Conservation (phyloP, 2,329 filamentous ascomycete genomes). For the Decorospora gaudefroyi region DNA sequence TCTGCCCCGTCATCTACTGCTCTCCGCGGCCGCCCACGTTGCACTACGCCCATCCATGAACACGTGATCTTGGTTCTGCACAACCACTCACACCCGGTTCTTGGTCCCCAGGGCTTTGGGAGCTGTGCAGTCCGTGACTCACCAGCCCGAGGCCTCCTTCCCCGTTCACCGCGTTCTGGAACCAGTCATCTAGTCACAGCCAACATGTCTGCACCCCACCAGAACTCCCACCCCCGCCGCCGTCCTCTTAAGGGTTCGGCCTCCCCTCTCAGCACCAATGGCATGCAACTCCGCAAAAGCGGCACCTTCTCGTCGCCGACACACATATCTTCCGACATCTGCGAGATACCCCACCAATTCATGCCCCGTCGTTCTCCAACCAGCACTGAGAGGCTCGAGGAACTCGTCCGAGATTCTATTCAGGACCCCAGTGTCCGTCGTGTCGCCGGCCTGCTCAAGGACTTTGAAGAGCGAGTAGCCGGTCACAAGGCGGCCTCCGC, state of each 20-base stretch:
- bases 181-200: constrained; percentile 48
- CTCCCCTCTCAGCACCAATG: constrained; percentile 45
- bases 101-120: constrained; percentile 32
- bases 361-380: constrained; percentile 56
- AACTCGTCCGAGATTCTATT: constrained; percentile 54
- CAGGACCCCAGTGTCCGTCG: constrained; percentile 53
- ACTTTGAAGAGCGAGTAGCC: constrained; percentile 53
- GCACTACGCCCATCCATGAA: constrained; percentile 29
- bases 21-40: constrained; percentile 12
- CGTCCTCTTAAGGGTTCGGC: constrained; percentile 49
- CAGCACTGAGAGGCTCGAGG: constrained; percentile 54
- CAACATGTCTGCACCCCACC: constrained; percentile 48
- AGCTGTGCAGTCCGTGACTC: constrained; percentile 42
- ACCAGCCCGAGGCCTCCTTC: constrained; percentile 40
- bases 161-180: constrained; percentile 29
- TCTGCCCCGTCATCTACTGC: constrained; percentile 15
- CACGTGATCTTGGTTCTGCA: constrained; percentile 32
- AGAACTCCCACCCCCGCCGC: constrained; percentile 54
- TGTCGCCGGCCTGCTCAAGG: constrained; percentile 51
- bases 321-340: constrained; percentile 45
- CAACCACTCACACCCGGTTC: constrained; percentile 31
- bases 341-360: constrained; percentile 46
- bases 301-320: constrained; percentile 55
- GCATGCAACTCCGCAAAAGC: constrained; percentile 55
- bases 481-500: constrained; percentile 39